These are phyloP conservation scores for Cryptococcus maquisensis DNA, from an alignment of 1,284 basidiomycete genomes.

Conservation along the genomic window DNA sequence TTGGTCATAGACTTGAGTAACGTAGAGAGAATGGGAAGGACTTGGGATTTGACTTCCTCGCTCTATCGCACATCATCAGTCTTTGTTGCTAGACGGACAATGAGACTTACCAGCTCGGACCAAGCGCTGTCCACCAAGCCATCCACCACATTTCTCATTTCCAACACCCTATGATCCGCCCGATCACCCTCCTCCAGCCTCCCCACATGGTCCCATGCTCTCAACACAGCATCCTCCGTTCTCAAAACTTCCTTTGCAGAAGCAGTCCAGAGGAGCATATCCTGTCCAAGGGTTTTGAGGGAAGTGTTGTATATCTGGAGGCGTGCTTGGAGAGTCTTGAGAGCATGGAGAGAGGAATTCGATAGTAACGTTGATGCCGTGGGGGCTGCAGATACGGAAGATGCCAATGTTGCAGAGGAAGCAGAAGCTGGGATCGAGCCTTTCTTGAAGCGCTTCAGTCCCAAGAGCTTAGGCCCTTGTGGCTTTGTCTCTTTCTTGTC, in stretches of 20 bases:
- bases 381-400: conserved; percentile 6
- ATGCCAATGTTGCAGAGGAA: conserved; percentile 5
- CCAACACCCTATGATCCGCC: conserved; percentile 36
- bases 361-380: conserved; percentile 20
- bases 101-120: conserved; percentile 36
- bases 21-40: conserved; percentile 41
- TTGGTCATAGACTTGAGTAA: conserved; percentile 39
- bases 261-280: conserved; percentile 39
- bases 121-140: conserved; percentile 33
- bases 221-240: conserved; percentile 29
- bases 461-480: conserved; percentile 10
- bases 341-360: conserved; percentile 20
- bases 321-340: conserved; percentile 29
- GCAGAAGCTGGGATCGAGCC: conserved; percentile 22
- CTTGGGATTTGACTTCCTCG: conserved; percentile 12
- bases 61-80: not conserved
- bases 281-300: conserved; percentile 39
- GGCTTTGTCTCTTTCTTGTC: conserved; percentile 4
- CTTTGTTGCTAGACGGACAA: not conserved
- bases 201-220: conserved; percentile 34
- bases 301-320: conserved; percentile 38
- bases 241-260: conserved; percentile 34
- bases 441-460: conserved; percentile 44
- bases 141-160: conserved; percentile 37
- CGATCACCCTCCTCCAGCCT: conserved; percentile 40